Base-by-base conservation (phyloP, 495 filamentous ascomycete genomes). In the Cercophora samala region DNA sequence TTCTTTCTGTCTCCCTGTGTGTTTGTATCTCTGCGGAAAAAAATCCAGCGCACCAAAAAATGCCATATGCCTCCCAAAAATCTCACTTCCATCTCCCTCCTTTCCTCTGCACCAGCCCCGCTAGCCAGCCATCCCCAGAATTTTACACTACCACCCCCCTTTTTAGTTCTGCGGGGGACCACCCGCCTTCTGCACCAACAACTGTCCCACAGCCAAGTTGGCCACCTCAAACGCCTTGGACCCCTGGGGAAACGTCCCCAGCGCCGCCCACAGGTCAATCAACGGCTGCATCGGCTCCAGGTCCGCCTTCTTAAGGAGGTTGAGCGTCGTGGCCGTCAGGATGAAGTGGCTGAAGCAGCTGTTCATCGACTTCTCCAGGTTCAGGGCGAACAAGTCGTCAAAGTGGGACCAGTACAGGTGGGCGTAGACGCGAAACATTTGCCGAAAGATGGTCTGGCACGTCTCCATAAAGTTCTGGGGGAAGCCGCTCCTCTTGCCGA, bases 341-440 rank as follows among this genome's bases (percentile, higher is more conserved):
- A 96, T 85, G 68, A 96, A 97, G 81, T 96, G 93, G 64, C 93
- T 91, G 77, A 97, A 97, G 79, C 91, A 95, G 77, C 92, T 95
- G 84, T 97, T 97, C 66, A 97, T 86, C 69, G 91, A 88, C 80
- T 92, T 91, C 70, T 92, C 88, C 62, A 90, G 87, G 79, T 88
- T 90, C 67, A 93, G 83, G 74, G 91, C 86, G 82, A 91, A 94
- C 82, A 92, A 91, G 24, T 92, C 89, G 67, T 90, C 76, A 81
- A 90, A 94, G 80, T 94, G 91, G 8, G 89, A 88, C 82, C 91
- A 91, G 80, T 94, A 94, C 29, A 94, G 82, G 78, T 97, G 93
- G 32, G 93, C 90, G 69, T 97, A 97, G 72, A 93, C 92, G 60
- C 93, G 91, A 84, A 97, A 95, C 90, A 97, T 97, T 79, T 97